Evolutionary conservation across 768 basidiomycete genomes (phyloP), one percentile per base, ranked within the genome.

Genomic region (Boletellus sp.): DNA sequence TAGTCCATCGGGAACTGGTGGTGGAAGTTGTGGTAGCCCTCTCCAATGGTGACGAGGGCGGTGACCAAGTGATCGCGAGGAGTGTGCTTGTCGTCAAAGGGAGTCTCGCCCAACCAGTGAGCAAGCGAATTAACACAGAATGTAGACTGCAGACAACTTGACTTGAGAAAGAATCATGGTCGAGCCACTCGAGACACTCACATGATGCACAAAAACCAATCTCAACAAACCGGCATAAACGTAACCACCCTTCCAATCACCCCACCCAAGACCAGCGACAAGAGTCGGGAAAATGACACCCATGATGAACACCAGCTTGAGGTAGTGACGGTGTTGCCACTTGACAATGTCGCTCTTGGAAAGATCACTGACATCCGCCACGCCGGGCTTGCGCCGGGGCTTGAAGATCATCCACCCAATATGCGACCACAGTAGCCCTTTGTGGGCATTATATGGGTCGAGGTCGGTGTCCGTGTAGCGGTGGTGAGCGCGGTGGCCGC

Each of bases 21-120:
- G 73, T 97, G 94, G 81, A 95, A 95, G 71, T 97, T 97, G 77
- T 97, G 94, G 74, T 97, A 97, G 15, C 94, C 94, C 70, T 97
- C 94, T 47, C 94, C 94, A 61, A 94, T 85, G 33, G 94, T 96
- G 53, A 83, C 85, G 26, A 96, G 74, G 3, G 94, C 94, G 26
- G 93, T 94, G 65, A 94, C 65, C 52, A 93, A 66, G 70, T 94
- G 93, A 69, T 95, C 92, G 45, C 86, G 79, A 16, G 94, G 93
- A 9, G 90, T 88, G 70, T 94, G 90, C 74, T 94, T 94, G 80
- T 94, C 90, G 70, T 95, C 93, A 63, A 93, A 95, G 20, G 92
- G 90, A 8, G 87, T 74, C 52, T 93, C 92, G 42, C 94, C 94
- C 53, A 97, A 83, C 90, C 90, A 96, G 70, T 97, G 94, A 15